Base-by-base conservation (phyloP, 2,329 filamentous ascomycete genomes). In the Neurospora sp. region DNA sequence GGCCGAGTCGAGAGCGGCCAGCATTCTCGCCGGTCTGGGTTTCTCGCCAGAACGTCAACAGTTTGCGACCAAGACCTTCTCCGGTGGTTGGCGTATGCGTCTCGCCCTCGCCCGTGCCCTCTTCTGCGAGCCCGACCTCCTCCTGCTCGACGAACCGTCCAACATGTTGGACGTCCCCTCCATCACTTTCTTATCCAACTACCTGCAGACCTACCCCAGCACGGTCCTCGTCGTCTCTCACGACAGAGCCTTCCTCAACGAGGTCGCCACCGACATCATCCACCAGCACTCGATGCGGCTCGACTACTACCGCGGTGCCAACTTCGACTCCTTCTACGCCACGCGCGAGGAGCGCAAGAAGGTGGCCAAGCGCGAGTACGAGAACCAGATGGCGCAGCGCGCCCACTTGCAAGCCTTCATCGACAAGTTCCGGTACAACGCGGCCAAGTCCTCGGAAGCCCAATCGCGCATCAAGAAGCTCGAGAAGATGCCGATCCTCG, bases 121-220 rank as follows among this genome's bases (percentile, higher is more conserved):
- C 41, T 99, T 99, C 85, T 99, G 96, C 83, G 96, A 99, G 80
- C 96, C 96, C 62, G 96, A 99, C 82, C 85, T 99, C 68, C 83
- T 99, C 71, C 87, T 99, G 79, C 93, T 99, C 75, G 96, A 99
- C 84, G 96, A 99, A 89, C 96, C 96, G 83, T 98, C 95, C 69
- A 98, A 98, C 89, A 98, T 98, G 95, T 93, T 99, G 92, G 96
- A 98, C 82, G 96, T 99, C 70, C 96, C 96, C n/a, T 98, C 96
- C 33, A 98, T 99, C 78, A 96, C 96, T 70, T 99, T 98, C 88
- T 87, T 99, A 79, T 92, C 95, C 66, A 95, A 94, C 77, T 99
- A 99, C 79, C 90, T 99, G 8, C 94, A 97, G 80, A 85, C 85
- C 67, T 99, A 99, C 78, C 95, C 95, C 46, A 97, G 93, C 81